Evolutionary conservation across 2,329 filamentous ascomycete species (phyloP).

Genomic region (Pseudogymnoascus sp.): DNA sequence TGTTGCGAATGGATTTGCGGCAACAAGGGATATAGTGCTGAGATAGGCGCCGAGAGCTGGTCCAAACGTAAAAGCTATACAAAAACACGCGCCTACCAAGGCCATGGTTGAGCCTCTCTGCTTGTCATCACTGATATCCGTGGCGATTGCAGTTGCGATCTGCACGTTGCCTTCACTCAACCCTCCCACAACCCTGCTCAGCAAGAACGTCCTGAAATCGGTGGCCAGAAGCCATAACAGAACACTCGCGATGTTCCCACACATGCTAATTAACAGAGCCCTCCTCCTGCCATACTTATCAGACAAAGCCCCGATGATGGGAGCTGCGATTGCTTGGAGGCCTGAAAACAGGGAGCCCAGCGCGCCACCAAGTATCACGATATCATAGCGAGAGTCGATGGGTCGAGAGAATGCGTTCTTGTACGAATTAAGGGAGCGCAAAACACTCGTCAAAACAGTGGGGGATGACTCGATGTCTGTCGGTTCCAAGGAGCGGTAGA

Average conservation of each 20-base stretch:
- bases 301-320: conserved; percentile 80
- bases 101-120: conserved; percentile 90
- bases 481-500: conserved; percentile 79
- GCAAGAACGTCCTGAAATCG: conserved; percentile 92
- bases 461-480: conserved; percentile 36
- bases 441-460: conserved; percentile 69
- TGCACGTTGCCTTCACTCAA: conserved; percentile 96
- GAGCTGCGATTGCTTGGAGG: conserved; percentile 85
- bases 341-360: conserved; percentile 86
- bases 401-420: conserved; percentile 86
- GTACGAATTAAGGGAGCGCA: conserved; percentile 83
- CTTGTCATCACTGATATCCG: conserved; percentile 82
- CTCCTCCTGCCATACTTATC: conserved; percentile 81
- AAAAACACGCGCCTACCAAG: conserved; percentile 92
- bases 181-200: conserved; percentile 85
- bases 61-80: conserved; percentile 92
- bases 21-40: conserved; percentile 66
- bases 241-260: conserved; percentile 85
- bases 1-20: conserved; percentile 86
- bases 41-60: conserved; percentile 85
- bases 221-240: conserved; percentile 88
- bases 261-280: conserved; percentile 85
- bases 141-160: conserved; percentile 89
- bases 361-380: conserved; percentile 87
- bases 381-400: conserved; percentile 94